Conservation (phyloP, 1,284 basidiomycete genomes). For the Ganoderma sinense region DNA sequence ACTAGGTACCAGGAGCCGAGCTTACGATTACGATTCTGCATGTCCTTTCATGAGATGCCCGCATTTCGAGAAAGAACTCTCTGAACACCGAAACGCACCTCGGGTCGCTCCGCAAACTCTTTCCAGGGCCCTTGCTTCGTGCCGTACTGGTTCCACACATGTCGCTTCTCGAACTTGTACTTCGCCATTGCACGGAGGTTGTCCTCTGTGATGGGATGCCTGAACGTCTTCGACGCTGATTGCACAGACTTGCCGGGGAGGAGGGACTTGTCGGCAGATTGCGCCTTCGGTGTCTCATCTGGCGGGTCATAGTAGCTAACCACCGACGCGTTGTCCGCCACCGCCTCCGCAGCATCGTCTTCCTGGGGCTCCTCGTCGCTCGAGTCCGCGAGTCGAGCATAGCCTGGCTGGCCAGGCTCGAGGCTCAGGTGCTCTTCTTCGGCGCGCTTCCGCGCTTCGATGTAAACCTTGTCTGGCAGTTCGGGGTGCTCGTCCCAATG, state of each 20-base stretch:
- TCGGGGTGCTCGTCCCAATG: constrained; percentile 7
- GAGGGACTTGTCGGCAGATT: not conserved
- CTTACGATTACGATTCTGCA: not conserved
- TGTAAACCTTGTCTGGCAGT: constrained; percentile 9
- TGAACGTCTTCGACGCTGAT: not conserved
- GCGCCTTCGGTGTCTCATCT: not conserved
- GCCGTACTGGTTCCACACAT: not conserved
- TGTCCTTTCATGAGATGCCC: not conserved
- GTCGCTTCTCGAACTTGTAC: constrained; percentile 17
- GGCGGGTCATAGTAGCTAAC: not conserved
- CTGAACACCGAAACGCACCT: constrained; percentile 10
- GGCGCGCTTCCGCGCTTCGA: constrained; percentile 3
- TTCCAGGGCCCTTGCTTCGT: constrained; percentile 12
- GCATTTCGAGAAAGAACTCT: not conserved
- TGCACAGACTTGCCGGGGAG: not conserved
- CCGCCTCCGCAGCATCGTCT: not conserved
- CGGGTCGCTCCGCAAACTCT: constrained; percentile 18
- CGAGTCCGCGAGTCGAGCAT: not conserved
- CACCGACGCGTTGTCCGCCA: not conserved
- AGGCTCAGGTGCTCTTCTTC: not conserved
- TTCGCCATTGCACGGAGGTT: constrained; percentile 17
- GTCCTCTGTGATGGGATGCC: constrained; percentile 15
- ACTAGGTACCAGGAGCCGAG: not conserved
- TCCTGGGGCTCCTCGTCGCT: not conserved
- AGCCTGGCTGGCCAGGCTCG: not conserved